Base-by-base conservation (phyloP, 192 early-diverging fungal genomes). In the Coemansia umbellata region DNA sequence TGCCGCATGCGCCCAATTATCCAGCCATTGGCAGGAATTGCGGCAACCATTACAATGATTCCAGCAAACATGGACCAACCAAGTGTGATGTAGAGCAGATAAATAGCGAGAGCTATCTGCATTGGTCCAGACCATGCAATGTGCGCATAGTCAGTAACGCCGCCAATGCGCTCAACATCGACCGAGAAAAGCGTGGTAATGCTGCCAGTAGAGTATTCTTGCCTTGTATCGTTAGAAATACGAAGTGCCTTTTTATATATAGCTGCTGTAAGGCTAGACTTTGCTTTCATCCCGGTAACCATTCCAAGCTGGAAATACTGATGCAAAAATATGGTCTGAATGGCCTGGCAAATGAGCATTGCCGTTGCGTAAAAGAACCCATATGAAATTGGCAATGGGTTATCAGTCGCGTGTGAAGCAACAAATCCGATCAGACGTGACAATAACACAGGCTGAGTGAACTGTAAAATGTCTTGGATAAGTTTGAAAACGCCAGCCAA, bases 261-360 rank as follows among this genome's bases (percentile, higher is more conserved):
- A 23, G 89, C 84, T 0, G 91, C 83, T 27, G 87, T 83, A 21
- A 91, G 60, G 19, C 86, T 86, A 2, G 89, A 81, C 28, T 81
- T 80, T 22, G 85, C 65, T 43, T 82, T 82, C 84, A 90, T 86
- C 31, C 88, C 87, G 2, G 82, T 85, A 18, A 79, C 58, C 50
- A 88, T 81, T 50, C 85, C 86, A 15, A 85, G 64, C 52, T 94
- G 91, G 31, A 92, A 91, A 69, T 93, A 91, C 57, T 93, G 92
- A 55, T 95, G 91, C 24, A 93, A 76, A 10, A 92, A 69, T 27
- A 86, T 62, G 5, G 93, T 90, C 67, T 95, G 91, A 5, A 75
- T 57, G 9, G 90, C 30, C 56, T 87, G 87, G 40, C 84, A 79
- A 15, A 78, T 10, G 24, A 94, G 80, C 91, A 97, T 94, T 30